Evolutionary conservation across 805 yeast genomes (phyloP).

Genomic region (Schizosaccharomyces lindneri): DNA sequence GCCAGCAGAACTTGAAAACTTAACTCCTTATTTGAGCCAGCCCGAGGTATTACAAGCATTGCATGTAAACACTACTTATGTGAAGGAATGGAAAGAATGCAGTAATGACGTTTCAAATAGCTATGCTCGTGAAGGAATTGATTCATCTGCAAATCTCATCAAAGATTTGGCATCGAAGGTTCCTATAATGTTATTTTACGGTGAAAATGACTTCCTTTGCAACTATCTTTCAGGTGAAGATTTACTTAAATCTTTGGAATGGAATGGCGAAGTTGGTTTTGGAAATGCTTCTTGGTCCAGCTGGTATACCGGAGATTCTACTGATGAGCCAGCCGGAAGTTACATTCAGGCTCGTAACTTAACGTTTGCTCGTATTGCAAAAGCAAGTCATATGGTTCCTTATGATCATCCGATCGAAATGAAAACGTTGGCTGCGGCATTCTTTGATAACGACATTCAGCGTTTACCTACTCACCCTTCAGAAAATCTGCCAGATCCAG

Average conservation of each 20-base stretch:
- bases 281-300: slow-evolving; percentile 11
- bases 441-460: slow-evolving; percentile 11
- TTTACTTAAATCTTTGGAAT: slow-evolving; percentile 32
- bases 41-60: slow-evolving; percentile 24
- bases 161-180: slow-evolving; percentile 34
- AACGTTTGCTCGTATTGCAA: slow-evolving; percentile 45
- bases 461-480: neutral
- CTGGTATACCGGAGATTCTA: slow-evolving; percentile 23
- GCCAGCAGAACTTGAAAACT: slow-evolving; percentile 40
- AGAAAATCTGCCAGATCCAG: neutral
- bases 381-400: slow-evolving; percentile 88
- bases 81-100: slow-evolving; percentile 56
- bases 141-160: slow-evolving; percentile 40
- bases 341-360: slow-evolving; percentile 39
- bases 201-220: slow-evolving; percentile 74
- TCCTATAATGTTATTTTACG: slow-evolving; percentile 55
- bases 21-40: slow-evolving; percentile 26
- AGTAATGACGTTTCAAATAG: slow-evolving; percentile 27
- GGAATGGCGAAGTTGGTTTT: slow-evolving; percentile 29
- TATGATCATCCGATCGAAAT: slow-evolving; percentile 48
- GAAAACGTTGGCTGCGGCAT: slow-evolving; percentile 39
- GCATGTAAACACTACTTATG: slow-evolving; percentile 20
- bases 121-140: slow-evolving; percentile 27
- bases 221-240: slow-evolving; percentile 53
- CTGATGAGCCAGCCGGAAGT: slow-evolving; percentile 19